phyloP scores from a whole-genome alignment of 2,329 filamentous ascomycete genomes.

The Neoscytalidium dimidiatum region DNA sequence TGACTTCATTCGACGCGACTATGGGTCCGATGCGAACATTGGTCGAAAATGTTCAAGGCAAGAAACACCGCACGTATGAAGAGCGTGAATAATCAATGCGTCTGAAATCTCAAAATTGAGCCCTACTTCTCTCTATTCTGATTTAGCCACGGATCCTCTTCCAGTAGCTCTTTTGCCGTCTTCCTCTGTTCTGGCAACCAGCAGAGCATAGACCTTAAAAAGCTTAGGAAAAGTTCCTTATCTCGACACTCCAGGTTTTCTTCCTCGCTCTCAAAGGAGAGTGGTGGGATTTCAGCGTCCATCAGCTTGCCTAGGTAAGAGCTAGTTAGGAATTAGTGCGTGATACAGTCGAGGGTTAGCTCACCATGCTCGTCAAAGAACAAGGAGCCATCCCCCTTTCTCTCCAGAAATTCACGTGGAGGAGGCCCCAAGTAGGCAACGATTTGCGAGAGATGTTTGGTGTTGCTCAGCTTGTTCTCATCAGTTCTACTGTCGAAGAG shows the following conservation, averaged over 20 bases:
- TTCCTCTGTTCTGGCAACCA: neutral
- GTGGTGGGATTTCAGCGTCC: neutral
- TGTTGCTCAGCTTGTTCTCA: neutral
- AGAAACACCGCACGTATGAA: too few species aligned
- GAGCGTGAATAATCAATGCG: too few species aligned
- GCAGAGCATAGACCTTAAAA: neutral
- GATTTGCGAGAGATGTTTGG: neutral
- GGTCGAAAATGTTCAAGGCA: too few species aligned
- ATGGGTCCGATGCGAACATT: too few species aligned
- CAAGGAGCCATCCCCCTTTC: neutral
- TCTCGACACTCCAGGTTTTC: neutral
- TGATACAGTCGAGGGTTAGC: neutral
- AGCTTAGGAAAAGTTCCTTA: neutral
- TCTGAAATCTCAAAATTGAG: too few species aligned
- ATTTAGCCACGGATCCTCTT: neutral
- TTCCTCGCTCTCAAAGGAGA: neutral
- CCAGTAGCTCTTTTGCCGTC: neutral
- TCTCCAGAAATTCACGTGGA: neutral
- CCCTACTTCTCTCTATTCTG: too few species aligned
- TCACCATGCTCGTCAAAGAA: neutral
- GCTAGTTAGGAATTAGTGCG: neutral
- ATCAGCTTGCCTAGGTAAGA: neutral
- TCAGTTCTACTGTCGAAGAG: conserved; percentile 29
- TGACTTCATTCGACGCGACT: too few species aligned
- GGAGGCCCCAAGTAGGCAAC: neutral